phyloP scores from a whole-genome alignment of 108 stramenopile species.

The Epipyxis sp. region DNA sequence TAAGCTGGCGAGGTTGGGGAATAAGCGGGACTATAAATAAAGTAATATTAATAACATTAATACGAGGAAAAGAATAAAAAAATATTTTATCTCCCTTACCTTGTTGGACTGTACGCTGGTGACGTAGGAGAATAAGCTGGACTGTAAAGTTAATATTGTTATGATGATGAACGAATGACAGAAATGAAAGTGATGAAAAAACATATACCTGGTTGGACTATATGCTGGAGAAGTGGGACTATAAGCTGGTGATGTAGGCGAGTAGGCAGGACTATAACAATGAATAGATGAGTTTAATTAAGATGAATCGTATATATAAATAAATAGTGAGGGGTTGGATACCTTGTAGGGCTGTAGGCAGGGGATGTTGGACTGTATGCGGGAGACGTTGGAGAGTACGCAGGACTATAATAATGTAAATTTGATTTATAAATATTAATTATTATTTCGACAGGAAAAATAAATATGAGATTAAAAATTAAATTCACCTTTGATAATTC shows the following conservation, averaged over 20 bases:
- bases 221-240: conserved; percentile 46
- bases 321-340: no score
- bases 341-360: conserved; percentile 14
- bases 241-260: conserved; percentile 31
- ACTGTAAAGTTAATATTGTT: not conserved
- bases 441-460: no score
- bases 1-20: conserved; percentile 78
- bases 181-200: conserved; percentile 21
- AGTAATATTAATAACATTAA: no score
- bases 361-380: conserved; percentile 21
- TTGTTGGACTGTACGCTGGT: conserved; percentile 50
- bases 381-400: not conserved
- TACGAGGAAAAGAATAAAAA: no score
- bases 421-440: no score
- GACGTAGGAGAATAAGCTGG: conserved; percentile 41
- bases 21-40: no score
- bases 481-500: no score
- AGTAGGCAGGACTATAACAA: conserved; percentile 37
- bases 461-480: no score
- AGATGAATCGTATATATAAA: no score
- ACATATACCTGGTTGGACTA: conserved; percentile 37
- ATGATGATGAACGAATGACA: conserved; percentile 21
- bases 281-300: no score
- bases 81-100: no score
- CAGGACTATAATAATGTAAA: not conserved